Conservation (phyloP, 306 rosid species). For the Oxytropis ochrocephala region DNA sequence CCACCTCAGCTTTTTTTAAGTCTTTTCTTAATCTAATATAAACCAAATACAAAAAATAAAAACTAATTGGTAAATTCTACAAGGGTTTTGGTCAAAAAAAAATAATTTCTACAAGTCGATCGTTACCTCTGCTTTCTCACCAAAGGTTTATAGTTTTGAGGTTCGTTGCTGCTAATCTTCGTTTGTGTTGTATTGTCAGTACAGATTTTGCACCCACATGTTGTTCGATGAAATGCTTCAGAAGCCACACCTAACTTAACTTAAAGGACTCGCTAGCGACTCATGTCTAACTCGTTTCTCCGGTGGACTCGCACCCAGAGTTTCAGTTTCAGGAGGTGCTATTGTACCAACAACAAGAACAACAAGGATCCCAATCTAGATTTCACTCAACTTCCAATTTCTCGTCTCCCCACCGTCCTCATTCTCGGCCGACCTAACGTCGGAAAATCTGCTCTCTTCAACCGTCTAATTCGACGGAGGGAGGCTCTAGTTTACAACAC, state of each 20-base stretch:
- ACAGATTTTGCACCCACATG: background rate
- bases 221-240: constrained; percentile 2
- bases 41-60: too few species aligned
- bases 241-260: background rate
- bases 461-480: constrained; percentile 69
- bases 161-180: too few species aligned
- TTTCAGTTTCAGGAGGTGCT: background rate
- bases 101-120: too few species aligned
- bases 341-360: background rate
- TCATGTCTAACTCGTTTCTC: background rate
- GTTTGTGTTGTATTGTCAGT: too few species aligned
- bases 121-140: too few species aligned
- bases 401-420: constrained; percentile 24
- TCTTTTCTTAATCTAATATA: too few species aligned
- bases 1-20: too few species aligned
- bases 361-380: background rate
- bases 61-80: too few species aligned
- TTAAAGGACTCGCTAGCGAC: background rate
- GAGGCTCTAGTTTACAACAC: constrained; percentile 96
- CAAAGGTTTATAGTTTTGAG: too few species aligned
- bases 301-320: background rate
- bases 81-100: too few species aligned
- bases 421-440: constrained; percentile 33
- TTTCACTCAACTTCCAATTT: constrained; percentile 14
- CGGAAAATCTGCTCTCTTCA: constrained; percentile 31